Percentiles rank a stretch among this genome's conserved stretches.
Conservation (phyloP, 1,139 yeast genomes). For the Kurtzmaniella quercitrusa region DNA sequence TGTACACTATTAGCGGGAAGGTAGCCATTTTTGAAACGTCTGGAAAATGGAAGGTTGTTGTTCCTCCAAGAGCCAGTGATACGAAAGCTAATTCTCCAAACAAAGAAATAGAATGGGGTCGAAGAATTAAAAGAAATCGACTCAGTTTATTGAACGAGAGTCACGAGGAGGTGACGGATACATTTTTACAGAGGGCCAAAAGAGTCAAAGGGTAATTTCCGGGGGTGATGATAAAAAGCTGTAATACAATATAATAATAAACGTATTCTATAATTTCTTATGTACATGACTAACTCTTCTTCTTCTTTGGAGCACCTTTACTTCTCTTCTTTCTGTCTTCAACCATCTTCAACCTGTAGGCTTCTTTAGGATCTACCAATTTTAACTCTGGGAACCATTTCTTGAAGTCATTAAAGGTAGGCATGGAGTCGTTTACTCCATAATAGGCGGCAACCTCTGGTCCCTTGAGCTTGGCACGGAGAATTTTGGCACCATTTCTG, state of each 20-base stretch:
- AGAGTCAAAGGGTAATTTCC: slow-evolving; percentile 1
- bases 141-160: slow-evolving; percentile 11
- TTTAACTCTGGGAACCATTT: slow-evolving; percentile 54
- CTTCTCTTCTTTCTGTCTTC: slow-evolving; percentile 78
- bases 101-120: slow-evolving; percentile 11
- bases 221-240: neutral
- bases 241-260: neutral
- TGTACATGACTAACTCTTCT: slow-evolving; percentile 17
- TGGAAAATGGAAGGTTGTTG: neutral
- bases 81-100: neutral
- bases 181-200: slow-evolving; percentile 21
- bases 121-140: slow-evolving; percentile 10
- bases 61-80: neutral
- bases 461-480: slow-evolving; percentile 73
- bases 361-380: slow-evolving; percentile 72
- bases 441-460: slow-evolving; percentile 69
- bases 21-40: neutral
- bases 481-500: slow-evolving; percentile 76
- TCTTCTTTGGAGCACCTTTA: slow-evolving; percentile 89
- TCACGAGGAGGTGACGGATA: slow-evolving; percentile 28
- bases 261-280: neutral
- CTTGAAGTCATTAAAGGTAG: slow-evolving; percentile 60
- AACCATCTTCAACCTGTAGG: slow-evolving; percentile 61
- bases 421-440: slow-evolving; percentile 63
- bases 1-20: neutral